Conservation (phyloP, 176 grass and related monocot genomes). For the Oryza brachyantha region DNA sequence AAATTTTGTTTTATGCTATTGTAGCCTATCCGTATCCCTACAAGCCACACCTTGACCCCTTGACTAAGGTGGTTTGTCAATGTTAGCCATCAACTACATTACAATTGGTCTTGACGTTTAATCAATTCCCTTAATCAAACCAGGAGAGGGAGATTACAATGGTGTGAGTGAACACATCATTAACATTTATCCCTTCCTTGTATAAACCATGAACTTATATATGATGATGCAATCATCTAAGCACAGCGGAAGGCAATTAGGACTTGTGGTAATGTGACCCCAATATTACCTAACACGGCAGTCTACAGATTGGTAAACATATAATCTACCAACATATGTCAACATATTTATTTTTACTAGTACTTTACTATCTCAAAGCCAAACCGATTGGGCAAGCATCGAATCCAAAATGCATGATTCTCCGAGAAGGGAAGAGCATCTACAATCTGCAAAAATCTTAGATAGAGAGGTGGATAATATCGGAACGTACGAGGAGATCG, state of each 20-base stretch:
- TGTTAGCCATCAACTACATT: neutral
- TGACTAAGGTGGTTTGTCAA: too few species aligned
- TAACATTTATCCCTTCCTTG: neutral
- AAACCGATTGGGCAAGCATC: neutral
- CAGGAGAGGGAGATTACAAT: neutral
- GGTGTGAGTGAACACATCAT: neutral
- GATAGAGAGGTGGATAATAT: neutral
- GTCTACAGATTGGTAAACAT: neutral
- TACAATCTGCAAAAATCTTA: neutral
- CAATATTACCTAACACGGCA: neutral
- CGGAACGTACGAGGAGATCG: slow-evolving; percentile 44
- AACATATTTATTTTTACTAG: neutral
- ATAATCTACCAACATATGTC: neutral
- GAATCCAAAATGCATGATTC: neutral
- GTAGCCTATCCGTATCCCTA: too few species aligned
- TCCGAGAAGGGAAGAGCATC: neutral
- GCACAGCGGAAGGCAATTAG: neutral
- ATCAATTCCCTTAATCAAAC: neutral
- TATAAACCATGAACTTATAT: neutral
- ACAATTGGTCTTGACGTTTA: neutral
- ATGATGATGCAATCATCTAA: neutral
- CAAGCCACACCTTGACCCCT: too few species aligned
- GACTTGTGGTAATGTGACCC: neutral
- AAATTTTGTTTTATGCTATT: too few species aligned
- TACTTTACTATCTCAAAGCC: neutral